Conservation (phyloP, 768 basidiomycete genomes). For the Cantharellus anzutake region DNA sequence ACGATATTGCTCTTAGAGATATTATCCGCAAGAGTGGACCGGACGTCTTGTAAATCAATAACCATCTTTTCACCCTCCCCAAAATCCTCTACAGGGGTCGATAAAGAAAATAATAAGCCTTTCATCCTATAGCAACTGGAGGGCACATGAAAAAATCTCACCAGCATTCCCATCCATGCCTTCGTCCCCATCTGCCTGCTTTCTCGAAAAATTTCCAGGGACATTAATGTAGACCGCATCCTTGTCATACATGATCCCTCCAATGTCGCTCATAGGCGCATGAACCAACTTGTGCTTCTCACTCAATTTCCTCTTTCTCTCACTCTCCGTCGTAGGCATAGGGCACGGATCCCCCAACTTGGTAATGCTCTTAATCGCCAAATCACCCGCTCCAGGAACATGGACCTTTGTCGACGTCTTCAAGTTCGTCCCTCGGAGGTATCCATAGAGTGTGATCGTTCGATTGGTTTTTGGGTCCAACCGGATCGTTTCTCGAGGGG, state of each 20-base stretch:
- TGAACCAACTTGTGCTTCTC: constrained; percentile 90
- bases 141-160: background rate
- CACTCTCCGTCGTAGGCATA: constrained; percentile 73
- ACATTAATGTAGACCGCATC: constrained; percentile 98
- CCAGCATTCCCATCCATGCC: constrained; percentile 20
- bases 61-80: constrained; percentile 98
- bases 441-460: constrained; percentile 87
- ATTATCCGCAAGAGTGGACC: constrained; percentile 62
- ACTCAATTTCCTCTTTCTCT: constrained; percentile 74
- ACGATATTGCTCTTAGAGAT: constrained; percentile 67
- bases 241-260: constrained; percentile 93
- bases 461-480: constrained; percentile 79
- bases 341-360: constrained; percentile 89
- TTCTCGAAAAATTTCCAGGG: constrained; percentile 75
- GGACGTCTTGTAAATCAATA: constrained; percentile 81
- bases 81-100: constrained; percentile 33
- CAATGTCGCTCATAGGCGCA: constrained; percentile 98
- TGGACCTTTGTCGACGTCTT: constrained; percentile 64
- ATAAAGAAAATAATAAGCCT: background rate
- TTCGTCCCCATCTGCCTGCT: constrained; percentile 27
- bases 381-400: constrained; percentile 86
- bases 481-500: constrained; percentile 66
- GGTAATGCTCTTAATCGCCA: constrained; percentile 54
- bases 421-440: constrained; percentile 77
- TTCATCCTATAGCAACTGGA: background rate